phyloP scores from a whole-genome alignment of 768 basidiomycete genomes.

The Xanthoconium stramineum region DNA sequence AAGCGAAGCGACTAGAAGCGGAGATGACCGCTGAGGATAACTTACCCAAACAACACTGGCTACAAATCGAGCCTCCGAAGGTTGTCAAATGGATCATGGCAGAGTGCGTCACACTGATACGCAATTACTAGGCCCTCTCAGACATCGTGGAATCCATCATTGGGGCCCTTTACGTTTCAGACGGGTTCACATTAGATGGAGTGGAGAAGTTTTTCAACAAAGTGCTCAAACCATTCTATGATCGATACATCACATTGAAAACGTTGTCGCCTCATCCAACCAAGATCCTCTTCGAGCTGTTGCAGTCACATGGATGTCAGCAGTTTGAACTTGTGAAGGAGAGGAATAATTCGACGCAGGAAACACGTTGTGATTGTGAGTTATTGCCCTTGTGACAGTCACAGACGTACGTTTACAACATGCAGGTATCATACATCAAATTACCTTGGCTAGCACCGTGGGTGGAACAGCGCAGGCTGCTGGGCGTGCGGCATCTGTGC shows the following conservation, averaged over 20 bases:
- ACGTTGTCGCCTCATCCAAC: slow-evolving; percentile 77
- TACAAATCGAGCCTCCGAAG: slow-evolving; percentile 74
- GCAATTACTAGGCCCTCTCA: slow-evolving; percentile 56
- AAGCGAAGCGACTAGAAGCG: slow-evolving; percentile 47
- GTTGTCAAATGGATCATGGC: slow-evolving; percentile 33
- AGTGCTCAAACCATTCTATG: slow-evolving; percentile 73
- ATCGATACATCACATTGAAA: slow-evolving; percentile 68
- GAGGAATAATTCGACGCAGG: slow-evolving; percentile 31
- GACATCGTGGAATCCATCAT: slow-evolving; percentile 79
- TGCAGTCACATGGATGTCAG: slow-evolving; percentile 71
- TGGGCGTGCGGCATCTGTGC: slow-evolving; percentile 56
- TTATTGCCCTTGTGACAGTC: slow-evolving; percentile 2
- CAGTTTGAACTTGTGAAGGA: slow-evolving; percentile 60
- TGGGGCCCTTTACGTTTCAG: slow-evolving; percentile 77
- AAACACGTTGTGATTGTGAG: slow-evolving; percentile 54
- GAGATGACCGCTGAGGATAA: slow-evolving; percentile 48
- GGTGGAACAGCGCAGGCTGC: slow-evolving; percentile 52
- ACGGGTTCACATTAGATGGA: slow-evolving; percentile 61
- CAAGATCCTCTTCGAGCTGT: slow-evolving; percentile 66
- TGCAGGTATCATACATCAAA: slow-evolving; percentile 66
- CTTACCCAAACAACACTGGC: slow-evolving; percentile 71
- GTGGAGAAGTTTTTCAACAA: slow-evolving; percentile 63
- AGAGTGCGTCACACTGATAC: slow-evolving; percentile 2
- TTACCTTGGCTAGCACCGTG: slow-evolving; percentile 55
- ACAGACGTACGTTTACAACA: slow-evolving; percentile 15